phyloP scores from a whole-genome alignment of 2,329 filamentous ascomycete species.

The Claviceps citrina region DNA sequence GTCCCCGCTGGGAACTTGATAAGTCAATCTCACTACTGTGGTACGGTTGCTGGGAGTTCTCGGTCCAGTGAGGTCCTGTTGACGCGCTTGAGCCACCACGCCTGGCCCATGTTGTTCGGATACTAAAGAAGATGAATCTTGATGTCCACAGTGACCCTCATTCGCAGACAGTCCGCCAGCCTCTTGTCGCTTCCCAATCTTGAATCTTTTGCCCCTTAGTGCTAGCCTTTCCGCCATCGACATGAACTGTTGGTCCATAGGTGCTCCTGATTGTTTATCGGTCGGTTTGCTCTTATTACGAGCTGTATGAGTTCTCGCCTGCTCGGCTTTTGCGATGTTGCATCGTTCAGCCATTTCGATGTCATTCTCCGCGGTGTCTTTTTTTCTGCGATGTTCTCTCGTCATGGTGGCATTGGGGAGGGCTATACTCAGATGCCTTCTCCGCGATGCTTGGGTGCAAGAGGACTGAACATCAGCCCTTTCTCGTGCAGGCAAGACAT shows the following conservation, averaged over 20 bases:
- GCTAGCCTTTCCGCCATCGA: conserved; percentile 44
- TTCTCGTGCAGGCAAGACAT: background rate
- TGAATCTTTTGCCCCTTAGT: conserved; percentile 36
- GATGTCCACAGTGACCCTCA: background rate
- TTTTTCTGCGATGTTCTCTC: background rate
- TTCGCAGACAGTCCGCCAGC: background rate
- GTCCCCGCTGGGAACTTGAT: conserved; percentile 4
- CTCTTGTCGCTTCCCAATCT: conserved; percentile 27
- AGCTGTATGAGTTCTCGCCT: background rate
- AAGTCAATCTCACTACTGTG: conserved; percentile 9
- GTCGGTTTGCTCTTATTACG: background rate
- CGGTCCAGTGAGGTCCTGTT: background rate
- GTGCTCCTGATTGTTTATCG: background rate
- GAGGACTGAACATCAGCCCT: background rate
- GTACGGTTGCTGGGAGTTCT: background rate
- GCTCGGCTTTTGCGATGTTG: background rate
- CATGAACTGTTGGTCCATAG: conserved; percentile 23
- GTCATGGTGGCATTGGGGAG: background rate
- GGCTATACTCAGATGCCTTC: background rate
- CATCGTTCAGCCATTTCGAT: background rate
- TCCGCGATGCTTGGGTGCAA: background rate
- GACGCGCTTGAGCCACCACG: background rate
- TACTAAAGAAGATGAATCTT: background rate
- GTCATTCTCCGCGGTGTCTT: background rate
- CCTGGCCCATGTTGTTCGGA: background rate